These are phyloP conservation scores for Lasiodiplodia theobromae DNA, from an alignment of 2,329 filamentous ascomycete genomes.

Conservation along the genomic window DNA sequence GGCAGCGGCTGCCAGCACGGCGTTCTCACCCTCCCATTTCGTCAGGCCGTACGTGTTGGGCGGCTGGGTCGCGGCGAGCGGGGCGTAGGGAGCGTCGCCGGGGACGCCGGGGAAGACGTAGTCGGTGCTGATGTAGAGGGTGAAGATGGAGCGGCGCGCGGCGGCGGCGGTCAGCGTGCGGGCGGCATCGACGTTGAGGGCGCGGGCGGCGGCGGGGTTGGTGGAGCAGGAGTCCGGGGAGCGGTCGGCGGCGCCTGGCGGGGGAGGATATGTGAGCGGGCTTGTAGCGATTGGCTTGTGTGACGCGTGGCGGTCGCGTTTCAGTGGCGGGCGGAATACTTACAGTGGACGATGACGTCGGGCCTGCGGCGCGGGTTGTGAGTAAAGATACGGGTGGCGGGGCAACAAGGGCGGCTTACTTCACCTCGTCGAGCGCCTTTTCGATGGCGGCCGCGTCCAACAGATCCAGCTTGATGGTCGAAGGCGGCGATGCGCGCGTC, in stretches of 20 bases:
- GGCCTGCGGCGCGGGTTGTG: conserved; percentile 59
- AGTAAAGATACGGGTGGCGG: conserved; percentile 8
- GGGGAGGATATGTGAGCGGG: not conserved
- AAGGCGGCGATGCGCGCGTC: conserved; percentile 74
- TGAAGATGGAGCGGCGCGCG: conserved; percentile 64
- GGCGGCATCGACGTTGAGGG: conserved; percentile 78
- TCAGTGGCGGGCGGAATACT: conserved; percentile 38
- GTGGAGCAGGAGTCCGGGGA: conserved; percentile 86
- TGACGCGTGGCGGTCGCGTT: not conserved
- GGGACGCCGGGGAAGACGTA: conserved; percentile 77
- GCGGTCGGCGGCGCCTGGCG: conserved; percentile 79
- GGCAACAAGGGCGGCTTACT: conserved; percentile 47
- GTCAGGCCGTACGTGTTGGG: conserved; percentile 81
- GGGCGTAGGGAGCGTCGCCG: conserved; percentile 85
- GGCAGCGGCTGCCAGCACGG: conserved; percentile 68
- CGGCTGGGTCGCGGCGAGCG: conserved; percentile 68
- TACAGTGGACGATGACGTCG: conserved; percentile 82
- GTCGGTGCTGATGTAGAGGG: conserved; percentile 83
- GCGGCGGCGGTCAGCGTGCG: conserved; percentile 71
- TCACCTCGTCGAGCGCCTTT: conserved; percentile 58
- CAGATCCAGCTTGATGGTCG: conserved; percentile 64
- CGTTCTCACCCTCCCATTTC: conserved; percentile 75
- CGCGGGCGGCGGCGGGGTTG: conserved; percentile 76
- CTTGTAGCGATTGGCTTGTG: conserved; percentile 10
- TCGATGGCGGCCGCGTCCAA: conserved; percentile 55